Evolutionary conservation across 768 basidiomycete genomes (phyloP), one percentile per base, ranked within the genome.

Genomic region (Coprinopsis sp.): DNA sequence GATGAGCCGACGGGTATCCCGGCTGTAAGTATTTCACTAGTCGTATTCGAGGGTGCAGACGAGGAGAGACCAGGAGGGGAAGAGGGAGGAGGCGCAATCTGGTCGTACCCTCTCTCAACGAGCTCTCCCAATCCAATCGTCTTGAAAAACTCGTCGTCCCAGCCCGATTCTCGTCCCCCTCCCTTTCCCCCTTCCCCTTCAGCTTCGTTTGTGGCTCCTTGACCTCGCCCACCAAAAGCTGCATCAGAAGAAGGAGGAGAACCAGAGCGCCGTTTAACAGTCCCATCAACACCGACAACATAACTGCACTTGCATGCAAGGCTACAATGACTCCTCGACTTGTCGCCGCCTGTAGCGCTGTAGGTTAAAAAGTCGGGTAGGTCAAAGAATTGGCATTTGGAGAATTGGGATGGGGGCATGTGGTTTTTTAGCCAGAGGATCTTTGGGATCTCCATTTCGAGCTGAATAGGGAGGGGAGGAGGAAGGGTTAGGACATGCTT

Each of bases 391-490:
- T 90, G 85, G 66, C 85, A 89, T 44, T 70, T 70, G 19, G 77
- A 64, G 67, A 99, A 98, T 14, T 71, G 72, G 10, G 76, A 67
- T 0, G 79, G 60, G 2, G 76, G 59, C 93, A 98, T 94, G 68
- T 87, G 74, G 50, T 81, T 84, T 65, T 94, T 97, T 33, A 98
- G 76, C 96, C 96, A 98, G 23, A 98, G 81, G 24, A 94, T 86
- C 65, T 98, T 98, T 0, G 95, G 95, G 34, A 97, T 81, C 66
- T 97, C 95, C 96, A 98, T 98, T 66, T 98, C 94, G 33, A 97
- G 77, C 90, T 96, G 52, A 11, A 21, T 5, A 6, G 11, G 19
- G 23, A 47, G 24, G 44, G 39, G 23, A 41, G 37, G 28, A 21
- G 42, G 14, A 37, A 37, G 25, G 51, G 22, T n/a, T 14, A 45